These are phyloP conservation scores for Hordeum marinum DNA, from an alignment of 176 grass and related monocot genomes.

Conservation along the genomic window DNA sequence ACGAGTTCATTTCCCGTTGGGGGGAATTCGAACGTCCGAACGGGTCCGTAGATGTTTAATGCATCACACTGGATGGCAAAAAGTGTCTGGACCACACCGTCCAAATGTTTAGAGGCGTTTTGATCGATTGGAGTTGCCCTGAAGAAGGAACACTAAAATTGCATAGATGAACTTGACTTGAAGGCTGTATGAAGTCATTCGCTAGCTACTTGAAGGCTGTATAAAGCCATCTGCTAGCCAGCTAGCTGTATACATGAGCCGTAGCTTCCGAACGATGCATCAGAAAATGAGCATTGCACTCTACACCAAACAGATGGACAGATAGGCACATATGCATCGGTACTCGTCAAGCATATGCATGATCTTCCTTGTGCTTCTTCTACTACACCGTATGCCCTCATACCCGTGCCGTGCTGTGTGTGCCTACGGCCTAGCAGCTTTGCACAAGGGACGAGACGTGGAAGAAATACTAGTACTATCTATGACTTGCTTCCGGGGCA, in stretches of 20 bases:
- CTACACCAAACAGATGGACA: neutral
- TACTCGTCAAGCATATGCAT: neutral
- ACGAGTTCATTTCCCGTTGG: no score
- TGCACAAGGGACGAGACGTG: neutral
- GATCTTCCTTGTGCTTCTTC: neutral
- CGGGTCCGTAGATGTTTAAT: no score
- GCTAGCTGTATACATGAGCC: neutral
- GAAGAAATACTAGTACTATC: neutral
- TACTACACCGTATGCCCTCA: no score
- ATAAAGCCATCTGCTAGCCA: slow-evolving; percentile 7
- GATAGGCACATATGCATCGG: neutral
- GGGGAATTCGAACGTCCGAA: no score
- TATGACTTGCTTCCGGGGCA: neutral
- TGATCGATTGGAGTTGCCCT: no score
- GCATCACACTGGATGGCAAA: no score
- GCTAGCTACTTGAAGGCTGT: neutral
- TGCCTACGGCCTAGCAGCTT: neutral
- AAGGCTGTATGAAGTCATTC: slow-evolving; percentile 26
- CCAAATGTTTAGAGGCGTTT: no score
- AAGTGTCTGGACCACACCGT: no score
- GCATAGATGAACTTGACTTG: neutral
- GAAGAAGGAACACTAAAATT: no score
- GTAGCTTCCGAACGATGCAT: neutral
- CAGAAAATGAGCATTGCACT: neutral
- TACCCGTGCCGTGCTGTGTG: neutral